A percentile compares a stretch with the other conserved stretches of the same genome.
These are phyloP conservation scores for Graphilbum fragrans DNA, from an alignment of 2,329 filamentous ascomycete genomes.

Conservation along the genomic window DNA sequence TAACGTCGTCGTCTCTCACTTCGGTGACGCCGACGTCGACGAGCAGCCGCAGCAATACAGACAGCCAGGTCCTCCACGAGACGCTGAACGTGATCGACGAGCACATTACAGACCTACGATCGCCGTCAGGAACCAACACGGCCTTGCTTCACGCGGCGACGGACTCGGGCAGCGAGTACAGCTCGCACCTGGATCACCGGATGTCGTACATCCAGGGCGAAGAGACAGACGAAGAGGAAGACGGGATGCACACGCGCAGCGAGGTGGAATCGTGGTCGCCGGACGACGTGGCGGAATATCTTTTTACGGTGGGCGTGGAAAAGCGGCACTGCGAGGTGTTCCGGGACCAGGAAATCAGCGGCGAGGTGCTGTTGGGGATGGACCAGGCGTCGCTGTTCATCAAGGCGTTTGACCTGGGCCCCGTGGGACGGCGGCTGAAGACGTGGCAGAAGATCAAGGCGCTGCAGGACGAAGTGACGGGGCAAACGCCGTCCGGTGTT, in stretches of 20 bases:
- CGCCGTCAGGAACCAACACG: constrained; percentile 35
- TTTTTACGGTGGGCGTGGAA: constrained; percentile 78
- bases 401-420: constrained; percentile 87
- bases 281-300: constrained; percentile 74
- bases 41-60: constrained; percentile 29
- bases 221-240: constrained; percentile 89
- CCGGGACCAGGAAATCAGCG: constrained; percentile 87
- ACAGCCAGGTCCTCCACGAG: constrained; percentile 80
- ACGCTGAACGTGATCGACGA: constrained; percentile 94
- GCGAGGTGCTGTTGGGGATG: constrained; percentile 87
- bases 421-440: constrained; percentile 77
- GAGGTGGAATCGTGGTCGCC: constrained; percentile 75
- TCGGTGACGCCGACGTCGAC: no score
- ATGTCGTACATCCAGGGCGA: constrained; percentile 88
- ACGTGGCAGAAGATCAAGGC: constrained; percentile 95
- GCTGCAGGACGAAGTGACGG: constrained; percentile 75
- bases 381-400: constrained; percentile 91
- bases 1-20: background rate
- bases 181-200: constrained; percentile 61
- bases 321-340: constrained; percentile 89
- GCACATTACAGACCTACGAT: constrained; percentile 78
- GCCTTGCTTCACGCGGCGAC: constrained; percentile 41
- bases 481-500: constrained; percentile 16
- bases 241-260: constrained; percentile 49
- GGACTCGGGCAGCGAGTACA: constrained; percentile 86